Evolutionary conservation across 1,139 yeast species (phyloP), one percentile per base, ranked within the genome.

Genomic region (Hanseniaspora gamundiae): DNA sequence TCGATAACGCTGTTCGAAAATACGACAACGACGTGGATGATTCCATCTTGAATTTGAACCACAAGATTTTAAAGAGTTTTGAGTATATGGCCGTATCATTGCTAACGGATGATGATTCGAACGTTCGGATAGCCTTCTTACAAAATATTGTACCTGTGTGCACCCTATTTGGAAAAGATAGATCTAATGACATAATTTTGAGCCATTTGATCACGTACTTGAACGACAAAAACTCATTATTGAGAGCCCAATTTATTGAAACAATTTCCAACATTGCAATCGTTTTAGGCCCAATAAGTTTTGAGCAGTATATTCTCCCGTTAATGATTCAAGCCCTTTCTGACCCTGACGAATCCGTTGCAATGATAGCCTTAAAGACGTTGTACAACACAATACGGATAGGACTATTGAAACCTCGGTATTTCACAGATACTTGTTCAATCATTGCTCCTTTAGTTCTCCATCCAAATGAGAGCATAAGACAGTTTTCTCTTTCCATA

Each of bases 181-280:
- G 78, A 52, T 82, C 95, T 0, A 87, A 84, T 57, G 97, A 93
- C 60, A 69, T 88, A 38, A 78, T 93, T 14, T 63, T 93, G 41
- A 88, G 95, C 38, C 98, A 93, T 66, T 66, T 88, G 44, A 87
- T 91, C 39, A 88, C 97, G 0, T 93, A 87, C 56, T 65, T 93
- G 48, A 93, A 93, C 59, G 96, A 87, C 57, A 71, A 77, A 42
- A 78, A 80, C 54, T 68, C 81, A 2, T 73, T 76, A 26, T 65
- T 91, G 22, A 69, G 94, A 47, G 65, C 82, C 28, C 78, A 80
- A 7, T 79, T 93, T 53, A 76, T 88, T 39, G 73, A 79, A 33
- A 72, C 86, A n/a, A 75, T 88, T n/a, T 71, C 86, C 6, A 77
- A 80, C 1, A 67, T 93, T 22, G 84, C 94, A 0, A 77, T 88